A percentile compares a stretch with the other conserved stretches of the same genome.
phyloP scores from a whole-genome alignment of 805 yeast species.

The Limtongia smithiae region DNA sequence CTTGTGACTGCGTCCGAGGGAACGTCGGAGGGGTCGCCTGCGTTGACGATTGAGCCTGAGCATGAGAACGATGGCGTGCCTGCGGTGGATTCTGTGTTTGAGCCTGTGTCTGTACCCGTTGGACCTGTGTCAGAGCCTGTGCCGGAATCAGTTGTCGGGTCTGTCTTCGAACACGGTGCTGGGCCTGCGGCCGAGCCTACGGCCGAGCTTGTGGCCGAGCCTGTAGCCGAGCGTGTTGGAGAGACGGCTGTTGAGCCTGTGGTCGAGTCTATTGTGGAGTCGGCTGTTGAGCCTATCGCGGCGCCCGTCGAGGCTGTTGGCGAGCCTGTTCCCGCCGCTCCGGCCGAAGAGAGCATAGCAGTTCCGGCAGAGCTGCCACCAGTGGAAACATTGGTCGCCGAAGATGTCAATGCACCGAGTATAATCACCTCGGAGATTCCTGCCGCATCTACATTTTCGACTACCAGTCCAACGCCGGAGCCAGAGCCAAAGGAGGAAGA shows the following conservation, averaged over 20 bases:
- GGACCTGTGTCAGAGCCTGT: background rate
- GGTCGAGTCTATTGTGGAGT: too few species aligned
- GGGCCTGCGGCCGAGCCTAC: background rate
- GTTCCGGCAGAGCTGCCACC: too few species aligned
- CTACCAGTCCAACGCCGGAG: too few species aligned
- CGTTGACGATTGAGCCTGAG: background rate
- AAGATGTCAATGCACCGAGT: too few species aligned
- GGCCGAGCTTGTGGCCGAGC: background rate
- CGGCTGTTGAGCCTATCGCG: too few species aligned
- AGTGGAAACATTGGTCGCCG: too few species aligned
- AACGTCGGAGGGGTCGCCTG: slow-evolving; percentile 7
- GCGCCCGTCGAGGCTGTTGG: too few species aligned
- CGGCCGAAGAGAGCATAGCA: too few species aligned
- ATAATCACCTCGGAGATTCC: too few species aligned
- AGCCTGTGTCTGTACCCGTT: background rate
- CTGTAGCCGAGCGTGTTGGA: background rate
- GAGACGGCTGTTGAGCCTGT: background rate
- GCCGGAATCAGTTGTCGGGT: background rate
- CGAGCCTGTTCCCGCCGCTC: too few species aligned
- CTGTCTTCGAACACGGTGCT: slow-evolving; percentile 3
- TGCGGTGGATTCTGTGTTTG: background rate
- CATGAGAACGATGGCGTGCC: slow-evolving; percentile 11
- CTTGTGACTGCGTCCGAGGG: slow-evolving; percentile 30
- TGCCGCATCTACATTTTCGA: too few species aligned
- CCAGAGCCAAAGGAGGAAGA: too few species aligned